Conservation (phyloP, 345 rosid genomes). For the Eutrema yunnanense region DNA sequence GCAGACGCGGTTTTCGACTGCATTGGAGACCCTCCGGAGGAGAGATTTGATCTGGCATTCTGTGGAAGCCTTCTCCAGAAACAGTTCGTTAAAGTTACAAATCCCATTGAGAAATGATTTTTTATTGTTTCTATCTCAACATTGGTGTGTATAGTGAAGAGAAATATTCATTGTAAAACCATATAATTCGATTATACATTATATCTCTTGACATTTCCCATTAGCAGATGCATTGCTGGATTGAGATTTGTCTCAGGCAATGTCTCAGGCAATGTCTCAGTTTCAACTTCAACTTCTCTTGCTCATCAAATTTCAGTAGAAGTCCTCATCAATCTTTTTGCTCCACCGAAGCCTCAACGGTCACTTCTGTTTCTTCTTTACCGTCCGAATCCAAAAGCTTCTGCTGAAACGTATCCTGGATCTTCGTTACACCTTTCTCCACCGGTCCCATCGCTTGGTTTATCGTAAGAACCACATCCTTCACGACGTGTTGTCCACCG, state of each 20-base stretch:
- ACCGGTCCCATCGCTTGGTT: constrained; percentile 88
- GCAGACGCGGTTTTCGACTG: constrained; percentile 89
- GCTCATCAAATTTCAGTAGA: too few relatives aligned
- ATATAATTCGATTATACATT: background rate
- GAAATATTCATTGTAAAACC: background rate
- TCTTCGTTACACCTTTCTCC: constrained; percentile 77
- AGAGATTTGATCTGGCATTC: constrained; percentile 72
- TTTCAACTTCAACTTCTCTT: background rate
- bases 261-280: background rate
- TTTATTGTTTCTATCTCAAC: background rate
- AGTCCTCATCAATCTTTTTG: background rate
- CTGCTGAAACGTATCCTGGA: constrained; percentile 58
- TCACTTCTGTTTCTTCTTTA: constrained; percentile 31
- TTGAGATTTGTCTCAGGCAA: background rate
- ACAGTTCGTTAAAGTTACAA: constrained; percentile 48
- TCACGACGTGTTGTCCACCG: constrained; percentile 69
- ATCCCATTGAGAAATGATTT: background rate
- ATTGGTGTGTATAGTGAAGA: background rate
- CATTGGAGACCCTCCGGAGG: constrained; percentile 97
- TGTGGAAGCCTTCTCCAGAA: constrained; percentile 74
- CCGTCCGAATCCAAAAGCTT: constrained; percentile 31
- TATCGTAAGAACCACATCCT: constrained; percentile 76
- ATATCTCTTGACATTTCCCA: background rate
- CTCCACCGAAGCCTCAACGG: constrained; percentile 30
- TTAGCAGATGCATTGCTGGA: background rate